Evolutionary conservation across 306 rosid genomes (phyloP).

Genomic region (Quercus dentata): DNA sequence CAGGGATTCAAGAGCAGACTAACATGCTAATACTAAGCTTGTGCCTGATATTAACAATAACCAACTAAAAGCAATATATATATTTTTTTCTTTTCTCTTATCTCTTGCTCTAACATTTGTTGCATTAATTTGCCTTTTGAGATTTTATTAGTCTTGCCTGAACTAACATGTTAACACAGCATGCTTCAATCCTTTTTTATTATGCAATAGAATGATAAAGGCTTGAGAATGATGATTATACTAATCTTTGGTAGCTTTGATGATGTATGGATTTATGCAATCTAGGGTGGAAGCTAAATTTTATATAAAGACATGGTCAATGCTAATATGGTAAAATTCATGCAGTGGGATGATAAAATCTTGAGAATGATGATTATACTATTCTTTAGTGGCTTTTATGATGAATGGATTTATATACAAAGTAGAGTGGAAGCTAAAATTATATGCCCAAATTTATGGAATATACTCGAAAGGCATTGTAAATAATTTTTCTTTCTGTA

Average conservation of each 20-base stretch:
- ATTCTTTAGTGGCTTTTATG: slow-evolving; percentile 5
- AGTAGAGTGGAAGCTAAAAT: slow-evolving; percentile 12
- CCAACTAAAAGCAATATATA: too few species aligned
- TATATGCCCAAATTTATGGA: slow-evolving; percentile 4
- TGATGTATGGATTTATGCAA: slow-evolving; percentile 3
- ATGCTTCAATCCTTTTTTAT: too few species aligned
- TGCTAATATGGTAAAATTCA: neutral
- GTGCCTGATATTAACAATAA: too few species aligned
- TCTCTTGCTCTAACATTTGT: too few species aligned
- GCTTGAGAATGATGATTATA: slow-evolving; percentile 8
- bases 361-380: slow-evolving; percentile 8
- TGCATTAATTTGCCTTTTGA: too few species aligned
- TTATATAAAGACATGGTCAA: too few species aligned
- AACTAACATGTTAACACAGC: too few species aligned
- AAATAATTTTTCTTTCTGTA: neutral
- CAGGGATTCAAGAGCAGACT: too few species aligned
- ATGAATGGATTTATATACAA: slow-evolving; percentile 3
- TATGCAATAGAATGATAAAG: slow-evolving; percentile 1
- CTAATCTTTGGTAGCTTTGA: slow-evolving; percentile 4
- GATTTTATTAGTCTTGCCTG: too few species aligned
- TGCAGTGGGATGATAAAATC: slow-evolving; percentile 3
- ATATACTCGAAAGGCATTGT: neutral
- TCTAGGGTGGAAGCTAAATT: slow-evolving; percentile 12
- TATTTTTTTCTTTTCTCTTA: too few species aligned
- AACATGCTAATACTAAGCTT: too few species aligned